phyloP scores from a whole-genome alignment of 2,329 filamentous ascomycete genomes.

The Rutstroemia sp. region DNA sequence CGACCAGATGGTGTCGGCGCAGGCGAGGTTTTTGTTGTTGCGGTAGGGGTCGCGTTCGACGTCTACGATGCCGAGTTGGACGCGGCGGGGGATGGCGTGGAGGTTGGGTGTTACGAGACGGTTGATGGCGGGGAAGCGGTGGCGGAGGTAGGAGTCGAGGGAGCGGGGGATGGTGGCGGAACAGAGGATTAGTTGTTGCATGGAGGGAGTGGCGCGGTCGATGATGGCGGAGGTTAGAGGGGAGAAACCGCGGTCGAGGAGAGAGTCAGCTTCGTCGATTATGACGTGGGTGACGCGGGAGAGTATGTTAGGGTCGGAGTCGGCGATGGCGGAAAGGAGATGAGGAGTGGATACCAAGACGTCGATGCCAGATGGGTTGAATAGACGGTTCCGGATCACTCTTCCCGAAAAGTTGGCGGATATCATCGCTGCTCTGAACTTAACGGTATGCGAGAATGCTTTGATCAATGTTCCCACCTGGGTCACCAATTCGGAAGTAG shows the following conservation, averaged over 20 bases:
- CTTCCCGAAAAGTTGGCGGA: constrained; percentile 69
- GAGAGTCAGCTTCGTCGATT: constrained; percentile 91
- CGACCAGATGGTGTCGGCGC: constrained; percentile 89
- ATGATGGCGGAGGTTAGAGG: constrained; percentile 77
- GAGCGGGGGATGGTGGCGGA: constrained; percentile 92
- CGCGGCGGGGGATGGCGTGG: constrained; percentile 88
- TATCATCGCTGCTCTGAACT: constrained; percentile 78
- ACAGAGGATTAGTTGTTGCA: constrained; percentile 84
- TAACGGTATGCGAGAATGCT: constrained; percentile 72
- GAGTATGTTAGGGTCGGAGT: constrained; percentile 84
- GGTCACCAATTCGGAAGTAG: constrained; percentile 82
- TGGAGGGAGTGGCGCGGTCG: constrained; percentile 70
- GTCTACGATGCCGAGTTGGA: constrained; percentile 90
- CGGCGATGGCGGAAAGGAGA: constrained; percentile 77
- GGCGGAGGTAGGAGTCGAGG: constrained; percentile 76
- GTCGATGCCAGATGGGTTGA: constrained; percentile 74
- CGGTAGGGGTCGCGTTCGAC: constrained; percentile 87
- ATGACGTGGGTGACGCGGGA: constrained; percentile 86
- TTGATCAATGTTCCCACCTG: constrained; percentile 82
- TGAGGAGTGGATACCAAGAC: constrained; percentile 84
- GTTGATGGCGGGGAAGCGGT: constrained; percentile 72
- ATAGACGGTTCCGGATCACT: constrained; percentile 79
- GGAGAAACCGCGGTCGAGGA: constrained; percentile 88
- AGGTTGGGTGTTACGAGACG: constrained; percentile 92
- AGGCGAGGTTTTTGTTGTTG: constrained; percentile 87